These are phyloP conservation scores for Penicillium angulare DNA, from an alignment of 495 filamentous ascomycete species.

Conservation along the genomic window DNA sequence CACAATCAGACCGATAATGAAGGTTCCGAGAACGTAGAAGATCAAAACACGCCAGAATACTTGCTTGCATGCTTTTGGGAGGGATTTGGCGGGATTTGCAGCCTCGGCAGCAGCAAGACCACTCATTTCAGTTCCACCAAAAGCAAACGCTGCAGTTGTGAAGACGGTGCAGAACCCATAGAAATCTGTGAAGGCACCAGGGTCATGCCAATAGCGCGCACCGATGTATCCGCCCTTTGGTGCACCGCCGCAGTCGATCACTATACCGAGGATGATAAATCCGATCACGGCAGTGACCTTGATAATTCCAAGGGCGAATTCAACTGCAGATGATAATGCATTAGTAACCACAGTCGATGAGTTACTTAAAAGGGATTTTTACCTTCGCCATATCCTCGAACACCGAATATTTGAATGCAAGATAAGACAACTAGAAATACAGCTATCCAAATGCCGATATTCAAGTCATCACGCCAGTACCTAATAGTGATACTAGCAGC, in stretches of 20 bases:
- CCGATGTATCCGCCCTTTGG: constrained; percentile 57
- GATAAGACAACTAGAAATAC: constrained; percentile 53
- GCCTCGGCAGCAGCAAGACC: constrained; percentile 73
- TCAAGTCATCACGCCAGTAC: constrained; percentile 62
- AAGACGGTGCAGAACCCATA: constrained; percentile 71
- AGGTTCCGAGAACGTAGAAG: constrained; percentile 73
- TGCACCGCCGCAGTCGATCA: constrained; percentile 68
- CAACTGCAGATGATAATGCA: constrained; percentile 19
- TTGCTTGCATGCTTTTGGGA: constrained; percentile 69
- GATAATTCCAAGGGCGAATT: constrained; percentile 45
- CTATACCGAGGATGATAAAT: constrained; percentile 70
- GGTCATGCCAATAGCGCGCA: constrained; percentile 62
- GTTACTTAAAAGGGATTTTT: constrained; percentile 1
- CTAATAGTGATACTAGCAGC: constrained; percentile 76
- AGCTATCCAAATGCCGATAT: constrained; percentile 61
- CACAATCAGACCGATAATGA: constrained; percentile 74
- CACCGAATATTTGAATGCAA: constrained; percentile 52
- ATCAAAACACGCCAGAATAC: constrained; percentile 73
- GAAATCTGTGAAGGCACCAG: constrained; percentile 70
- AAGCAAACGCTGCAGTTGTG: constrained; percentile 72
- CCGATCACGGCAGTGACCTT: constrained; percentile 59
- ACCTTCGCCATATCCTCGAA: constrained; percentile 72
- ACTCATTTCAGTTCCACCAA: constrained; percentile 69
- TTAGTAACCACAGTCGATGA: neutral
- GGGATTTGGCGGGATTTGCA: constrained; percentile 58